Conservation (phyloP, 2,329 filamentous ascomycete species). For the Sporothrix curviconia region DNA sequence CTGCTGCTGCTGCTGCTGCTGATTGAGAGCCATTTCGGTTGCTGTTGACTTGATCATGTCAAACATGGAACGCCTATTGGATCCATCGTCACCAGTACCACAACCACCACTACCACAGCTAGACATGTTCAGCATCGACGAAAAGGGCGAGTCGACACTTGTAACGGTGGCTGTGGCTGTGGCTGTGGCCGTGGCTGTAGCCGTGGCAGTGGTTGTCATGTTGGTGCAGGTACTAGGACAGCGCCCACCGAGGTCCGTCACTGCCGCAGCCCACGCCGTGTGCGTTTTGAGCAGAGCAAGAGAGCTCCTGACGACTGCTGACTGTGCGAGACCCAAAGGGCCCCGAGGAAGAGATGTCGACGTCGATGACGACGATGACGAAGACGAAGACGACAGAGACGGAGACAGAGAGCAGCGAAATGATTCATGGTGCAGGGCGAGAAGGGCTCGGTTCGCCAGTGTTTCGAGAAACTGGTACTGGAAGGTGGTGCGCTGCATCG, state of each 20-base stretch:
- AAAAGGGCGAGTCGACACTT: background rate
- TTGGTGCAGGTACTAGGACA: constrained; percentile 5
- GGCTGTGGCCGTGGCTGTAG: background rate
- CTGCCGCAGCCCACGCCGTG: constrained; percentile 14
- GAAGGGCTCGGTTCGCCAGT: constrained; percentile 21
- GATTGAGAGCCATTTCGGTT: background rate
- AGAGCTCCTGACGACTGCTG: constrained; percentile 17
- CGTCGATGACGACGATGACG: too few relatives aligned
- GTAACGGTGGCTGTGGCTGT: background rate
- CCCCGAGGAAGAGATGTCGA: too few relatives aligned
- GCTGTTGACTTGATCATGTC: background rate
- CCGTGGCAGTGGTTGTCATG: background rate
- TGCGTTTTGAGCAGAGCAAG: constrained; percentile 22
- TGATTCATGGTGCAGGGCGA: constrained; percentile 22
- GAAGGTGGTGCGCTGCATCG: background rate
- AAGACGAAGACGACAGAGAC: too few relatives aligned
- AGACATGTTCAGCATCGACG: background rate
- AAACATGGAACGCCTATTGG: background rate
- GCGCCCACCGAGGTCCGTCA: background rate
- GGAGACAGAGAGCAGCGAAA: constrained; percentile 10
- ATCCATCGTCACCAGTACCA: too few relatives aligned
- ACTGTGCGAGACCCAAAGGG: too few relatives aligned
- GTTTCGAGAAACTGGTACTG: constrained; percentile 21
- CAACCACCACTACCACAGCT: too few relatives aligned
- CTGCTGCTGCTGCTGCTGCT: background rate